phyloP scores from a whole-genome alignment of 2,329 filamentous ascomycete species.

The Exophiala sp. region DNA sequence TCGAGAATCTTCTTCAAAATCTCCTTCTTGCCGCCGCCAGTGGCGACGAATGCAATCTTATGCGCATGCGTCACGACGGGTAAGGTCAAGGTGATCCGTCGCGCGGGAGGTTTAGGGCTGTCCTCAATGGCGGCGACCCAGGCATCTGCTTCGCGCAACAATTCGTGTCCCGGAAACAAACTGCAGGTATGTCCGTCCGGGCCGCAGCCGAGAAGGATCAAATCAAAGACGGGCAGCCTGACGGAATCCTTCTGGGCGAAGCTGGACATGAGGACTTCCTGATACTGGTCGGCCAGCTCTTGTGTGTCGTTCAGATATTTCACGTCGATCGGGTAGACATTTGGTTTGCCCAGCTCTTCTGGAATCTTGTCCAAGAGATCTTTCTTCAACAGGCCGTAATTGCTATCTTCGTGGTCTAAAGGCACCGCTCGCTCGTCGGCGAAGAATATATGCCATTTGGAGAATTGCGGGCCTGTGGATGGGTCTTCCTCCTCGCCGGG shows the following conservation, averaged over 20 bases:
- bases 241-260: conserved; percentile 93
- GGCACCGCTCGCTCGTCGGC: conserved; percentile 94
- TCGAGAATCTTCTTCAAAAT: conserved; percentile 92
- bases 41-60: conserved; percentile 85
- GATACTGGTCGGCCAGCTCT: conserved; percentile 89
- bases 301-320: conserved; percentile 66
- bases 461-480: conserved; percentile 52
- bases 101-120: conserved; percentile 88
- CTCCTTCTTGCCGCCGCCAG: conserved; percentile 80
- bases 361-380: conserved; percentile 89
- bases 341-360: conserved; percentile 57
- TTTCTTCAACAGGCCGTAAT: conserved; percentile 79
- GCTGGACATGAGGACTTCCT: conserved; percentile 73
- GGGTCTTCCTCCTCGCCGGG: conserved; percentile 31
- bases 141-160: conserved; percentile 77
- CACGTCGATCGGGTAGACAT: conserved; percentile 72
- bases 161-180: conserved; percentile 81
- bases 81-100: conserved; percentile 84
- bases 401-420: conserved; percentile 86
- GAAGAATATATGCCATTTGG: conserved; percentile 97
- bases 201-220: conserved; percentile 86
- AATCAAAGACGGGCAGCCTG: conserved; percentile 88
- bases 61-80: conserved; percentile 84
- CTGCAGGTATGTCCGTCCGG: conserved; percentile 97
- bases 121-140: conserved; percentile 92